phyloP scores from a whole-genome alignment of 306 rosid species.

The Rubus parviflorus region DNA sequence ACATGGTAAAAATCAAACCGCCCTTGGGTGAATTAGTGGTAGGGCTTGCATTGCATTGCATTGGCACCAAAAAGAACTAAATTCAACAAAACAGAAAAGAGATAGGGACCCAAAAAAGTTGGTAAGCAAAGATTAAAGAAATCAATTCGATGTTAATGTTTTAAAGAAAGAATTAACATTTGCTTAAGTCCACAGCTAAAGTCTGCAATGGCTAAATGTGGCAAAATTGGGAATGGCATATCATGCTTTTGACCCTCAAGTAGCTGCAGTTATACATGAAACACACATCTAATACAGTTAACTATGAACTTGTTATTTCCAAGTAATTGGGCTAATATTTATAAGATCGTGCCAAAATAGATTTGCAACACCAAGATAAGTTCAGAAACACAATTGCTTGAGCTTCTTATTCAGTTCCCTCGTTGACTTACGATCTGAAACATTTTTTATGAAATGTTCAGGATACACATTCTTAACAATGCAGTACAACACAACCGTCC shows the following conservation, averaged over 20 bases:
- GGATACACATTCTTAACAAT: too few species aligned
- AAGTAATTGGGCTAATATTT: too few species aligned
- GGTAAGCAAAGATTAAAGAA: constrained; percentile 4
- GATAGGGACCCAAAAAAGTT: constrained; percentile 12
- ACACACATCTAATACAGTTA: too few species aligned
- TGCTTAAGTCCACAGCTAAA: constrained; percentile 21
- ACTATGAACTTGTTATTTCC: too few species aligned
- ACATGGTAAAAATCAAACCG: constrained; percentile 29
- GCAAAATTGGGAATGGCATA: constrained; percentile 36
- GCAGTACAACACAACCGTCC: too few species aligned
- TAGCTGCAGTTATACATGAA: too few species aligned
- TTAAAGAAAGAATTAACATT: neutral
- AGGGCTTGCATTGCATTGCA: neutral
- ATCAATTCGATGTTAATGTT: constrained; percentile 15
- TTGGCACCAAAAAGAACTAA: constrained; percentile 7
- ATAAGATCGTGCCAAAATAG: too few species aligned
- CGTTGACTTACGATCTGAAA: too few species aligned
- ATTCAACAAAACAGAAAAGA: constrained; percentile 13
- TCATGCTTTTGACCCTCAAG: constrained; percentile 6
- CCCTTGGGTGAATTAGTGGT: constrained; percentile 35
- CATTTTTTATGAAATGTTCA: too few species aligned
- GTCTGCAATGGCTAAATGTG: constrained; percentile 33
- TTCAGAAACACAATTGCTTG: too few species aligned
- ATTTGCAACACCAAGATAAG: too few species aligned
- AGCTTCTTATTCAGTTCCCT: too few species aligned